Base-by-base conservation (phyloP, 495 filamentous ascomycete species). In the Hyphodiscus hymeniophilus region DNA sequence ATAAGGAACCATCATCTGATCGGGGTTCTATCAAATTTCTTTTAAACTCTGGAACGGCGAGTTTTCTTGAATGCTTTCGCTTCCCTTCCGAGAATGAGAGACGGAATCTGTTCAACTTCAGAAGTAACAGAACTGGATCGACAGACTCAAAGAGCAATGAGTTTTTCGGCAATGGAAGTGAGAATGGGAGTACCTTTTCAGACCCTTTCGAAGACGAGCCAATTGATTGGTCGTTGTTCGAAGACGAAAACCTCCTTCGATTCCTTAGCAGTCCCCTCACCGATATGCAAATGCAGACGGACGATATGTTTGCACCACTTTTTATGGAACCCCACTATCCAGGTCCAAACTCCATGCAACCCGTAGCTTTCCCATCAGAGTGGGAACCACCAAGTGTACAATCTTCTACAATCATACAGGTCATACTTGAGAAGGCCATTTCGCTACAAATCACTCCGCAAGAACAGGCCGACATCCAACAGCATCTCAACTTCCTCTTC, bases 381-480 rank as follows among this genome's bases (percentile, higher is more conserved):
- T 51, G 56, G 45, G 34, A 53, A 44, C 32, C 33, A 15, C n/a
- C 49, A 60, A 65, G 47, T 35, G 52, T 50, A 5, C 44, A 57
- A 10, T 57, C 58, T 3, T 49, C 38, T 62, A 17, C 56, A 3
- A 40, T 40, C 12, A 22, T 54, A 24, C 45, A 54, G 24, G 38
- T 38, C 4, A 39, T 54, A 15, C n/a, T 40, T 3, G 24, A 63
- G n/a, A 57, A 60, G 35, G 61, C 62, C 3, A 67, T 65, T 61
- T 65, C 61, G 6, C 48, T 70, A 7, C 64, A 62, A 7, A 51
- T 71, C 20, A 64, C 66, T 38, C 18, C 55, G 3, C 68, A 68
- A 26, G 52, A 60, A 0, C 69, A 72, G 26, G 62, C 67, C 16
- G 68, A 69, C 36, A 59, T 75, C 3, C 64, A 67, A 3, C 47